Evolutionary conservation across 208 protist species (phyloP).

Genomic region (Giardia duodenalis): DNA sequence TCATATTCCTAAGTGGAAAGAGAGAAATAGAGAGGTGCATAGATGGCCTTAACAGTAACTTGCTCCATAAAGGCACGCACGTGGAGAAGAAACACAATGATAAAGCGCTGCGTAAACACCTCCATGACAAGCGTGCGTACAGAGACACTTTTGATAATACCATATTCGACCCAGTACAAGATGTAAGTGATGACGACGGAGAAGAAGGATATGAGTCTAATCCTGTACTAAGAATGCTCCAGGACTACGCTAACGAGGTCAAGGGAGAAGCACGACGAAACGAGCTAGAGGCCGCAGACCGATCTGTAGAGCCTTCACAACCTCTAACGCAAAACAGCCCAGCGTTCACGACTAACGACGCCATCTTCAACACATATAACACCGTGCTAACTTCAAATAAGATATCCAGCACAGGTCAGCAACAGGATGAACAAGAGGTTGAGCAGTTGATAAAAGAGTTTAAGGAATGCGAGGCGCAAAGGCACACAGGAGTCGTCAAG

Average conservation of each 20-base stretch:
- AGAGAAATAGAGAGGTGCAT: background rate
- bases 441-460: background rate
- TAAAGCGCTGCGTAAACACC: too few relatives aligned
- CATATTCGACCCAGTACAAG: background rate
- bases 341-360: background rate
- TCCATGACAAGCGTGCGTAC: too few relatives aligned
- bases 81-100: too few relatives aligned
- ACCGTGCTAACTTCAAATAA: background rate
- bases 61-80: too few relatives aligned
- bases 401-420: background rate
- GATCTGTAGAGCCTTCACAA: too few relatives aligned
- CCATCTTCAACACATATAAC: background rate
- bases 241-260: background rate
- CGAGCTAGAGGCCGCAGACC: too few relatives aligned
- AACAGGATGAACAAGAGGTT: background rate
- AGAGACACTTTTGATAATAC: too few relatives aligned
- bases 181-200: background rate
- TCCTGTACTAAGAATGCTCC: background rate
- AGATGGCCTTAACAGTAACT: background rate
- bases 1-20: constrained; percentile 9
- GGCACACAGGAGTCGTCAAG: background rate
- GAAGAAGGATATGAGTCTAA: background rate
- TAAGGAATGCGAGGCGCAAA: background rate
- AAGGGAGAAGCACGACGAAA: too few relatives aligned
- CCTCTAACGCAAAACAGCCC: background rate